Percentiles rank a stretch among this genome's conserved stretches.
Conservation (phyloP, 1,284 basidiomycete genomes). For the Lignosus rhinocerotis region DNA sequence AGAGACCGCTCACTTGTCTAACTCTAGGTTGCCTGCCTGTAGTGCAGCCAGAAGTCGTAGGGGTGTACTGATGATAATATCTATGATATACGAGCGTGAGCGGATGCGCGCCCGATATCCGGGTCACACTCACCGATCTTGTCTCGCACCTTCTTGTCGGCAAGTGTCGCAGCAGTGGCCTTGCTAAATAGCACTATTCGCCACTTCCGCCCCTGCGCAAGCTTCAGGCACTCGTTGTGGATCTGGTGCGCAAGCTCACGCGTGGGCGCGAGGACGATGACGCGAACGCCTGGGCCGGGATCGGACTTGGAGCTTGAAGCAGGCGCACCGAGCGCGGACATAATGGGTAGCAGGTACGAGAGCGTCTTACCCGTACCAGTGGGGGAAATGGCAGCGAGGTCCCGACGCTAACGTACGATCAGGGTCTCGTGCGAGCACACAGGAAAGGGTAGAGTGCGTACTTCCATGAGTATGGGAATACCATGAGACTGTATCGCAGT, state of each 20-base stretch:
- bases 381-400: constrained; percentile 90
- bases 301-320: constrained; percentile 49
- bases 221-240: constrained; percentile 85
- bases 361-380: constrained; percentile 96
- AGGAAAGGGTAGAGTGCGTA: constrained; percentile 27
- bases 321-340: constrained; percentile 68
- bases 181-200: constrained; percentile 82
- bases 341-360: constrained; percentile 83
- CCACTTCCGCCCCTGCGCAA: constrained; percentile 86
- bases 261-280: constrained; percentile 88
- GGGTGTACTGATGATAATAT: constrained; percentile 83
- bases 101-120: neutral
- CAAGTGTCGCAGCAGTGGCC: constrained; percentile 74
- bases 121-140: constrained; percentile 64
- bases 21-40: constrained; percentile 62
- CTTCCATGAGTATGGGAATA: constrained; percentile 74
- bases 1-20: constrained; percentile 63
- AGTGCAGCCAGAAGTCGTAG: constrained; percentile 76
- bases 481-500: constrained; percentile 77
- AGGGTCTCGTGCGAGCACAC: neutral
- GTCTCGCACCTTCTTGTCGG: constrained; percentile 65
- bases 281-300: constrained; percentile 64
- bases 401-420: constrained; percentile 52
- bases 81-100: constrained; percentile 37
- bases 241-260: constrained; percentile 98